phyloP scores from a whole-genome alignment of 202 grass and related monocot species.

The Schoenoplectus triqueter region DNA sequence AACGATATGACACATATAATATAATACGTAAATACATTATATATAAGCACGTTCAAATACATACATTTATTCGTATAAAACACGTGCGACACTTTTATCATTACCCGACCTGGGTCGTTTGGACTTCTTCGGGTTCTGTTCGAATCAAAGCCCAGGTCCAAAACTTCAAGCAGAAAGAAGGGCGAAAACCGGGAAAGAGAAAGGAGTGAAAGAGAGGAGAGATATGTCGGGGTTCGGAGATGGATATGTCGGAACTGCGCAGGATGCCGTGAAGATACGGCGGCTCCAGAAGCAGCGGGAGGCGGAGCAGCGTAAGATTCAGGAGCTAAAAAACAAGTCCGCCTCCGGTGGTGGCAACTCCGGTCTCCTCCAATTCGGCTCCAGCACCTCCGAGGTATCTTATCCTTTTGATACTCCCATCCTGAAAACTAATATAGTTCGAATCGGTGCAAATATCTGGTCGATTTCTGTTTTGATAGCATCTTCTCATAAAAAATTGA shows the following conservation, averaged over 20 bases:
- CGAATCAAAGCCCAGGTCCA: neutral
- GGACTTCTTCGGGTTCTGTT: neutral
- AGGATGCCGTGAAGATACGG: slow-evolving; percentile 94
- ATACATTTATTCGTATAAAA: too few relatives aligned
- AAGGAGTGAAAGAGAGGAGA: neutral
- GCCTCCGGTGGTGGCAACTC: slow-evolving; percentile 56
- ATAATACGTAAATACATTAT: too few relatives aligned
- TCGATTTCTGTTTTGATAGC: neutral
- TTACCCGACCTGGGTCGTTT: too few relatives aligned
- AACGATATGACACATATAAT: too few relatives aligned
- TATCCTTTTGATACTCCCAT: too few relatives aligned
- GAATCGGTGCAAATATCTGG: neutral
- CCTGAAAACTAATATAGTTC: neutral
- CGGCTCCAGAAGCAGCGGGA: slow-evolving; percentile 96
- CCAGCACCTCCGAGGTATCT: slow-evolving; percentile 93
- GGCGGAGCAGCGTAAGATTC: slow-evolving; percentile 89
- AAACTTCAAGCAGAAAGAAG: neutral
- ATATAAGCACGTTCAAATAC: too few relatives aligned
- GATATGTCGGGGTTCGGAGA: slow-evolving; percentile 91
- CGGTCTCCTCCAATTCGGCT: slow-evolving; percentile 98
- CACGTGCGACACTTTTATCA: too few relatives aligned
- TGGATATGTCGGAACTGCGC: slow-evolving; percentile 92
- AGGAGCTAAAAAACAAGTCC: slow-evolving; percentile 89
- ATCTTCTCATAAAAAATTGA: neutral
- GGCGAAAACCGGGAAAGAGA: neutral